Evolutionary conservation across 441 rosid genomes (phyloP).

Genomic region (Populus hybrid): DNA sequence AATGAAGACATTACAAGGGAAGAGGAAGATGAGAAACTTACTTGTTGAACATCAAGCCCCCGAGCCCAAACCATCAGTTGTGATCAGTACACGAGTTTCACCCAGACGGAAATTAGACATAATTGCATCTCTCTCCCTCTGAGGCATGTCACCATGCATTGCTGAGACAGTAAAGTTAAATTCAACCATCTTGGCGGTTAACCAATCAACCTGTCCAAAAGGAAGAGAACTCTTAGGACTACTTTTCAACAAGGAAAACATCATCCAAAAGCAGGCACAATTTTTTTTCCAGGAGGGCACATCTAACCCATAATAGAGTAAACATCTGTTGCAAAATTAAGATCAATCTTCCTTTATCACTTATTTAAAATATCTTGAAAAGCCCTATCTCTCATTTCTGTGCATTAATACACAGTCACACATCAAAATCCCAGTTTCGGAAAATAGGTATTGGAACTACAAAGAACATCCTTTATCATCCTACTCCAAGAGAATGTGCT

Average conservation of each 20-base stretch:
- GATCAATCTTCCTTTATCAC: not conserved
- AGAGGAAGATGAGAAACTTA: conserved; percentile 20
- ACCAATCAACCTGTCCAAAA: conserved; percentile 83
- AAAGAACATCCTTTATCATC: too few species aligned
- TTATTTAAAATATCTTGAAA: too few species aligned
- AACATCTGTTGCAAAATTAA: not conserved
- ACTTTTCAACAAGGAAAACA: not conserved
- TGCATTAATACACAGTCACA: too few species aligned
- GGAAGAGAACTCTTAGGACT: not conserved
- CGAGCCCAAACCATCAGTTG: conserved; percentile 99
- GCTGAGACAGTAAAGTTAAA: conserved; percentile 87
- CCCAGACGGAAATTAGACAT: conserved; percentile 78
- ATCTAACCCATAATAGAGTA: not conserved
- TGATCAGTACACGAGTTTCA: conserved; percentile 84
- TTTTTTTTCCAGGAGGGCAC: not conserved
- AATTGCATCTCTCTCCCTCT: conserved; percentile 87
- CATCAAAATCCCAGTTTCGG: too few species aligned
- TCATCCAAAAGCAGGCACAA: not conserved
- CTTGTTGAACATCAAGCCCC: conserved; percentile 97
- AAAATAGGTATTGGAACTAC: too few species aligned
- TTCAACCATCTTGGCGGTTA: conserved; percentile 89
- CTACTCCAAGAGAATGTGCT: too few species aligned
- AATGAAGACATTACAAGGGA: not conserved
- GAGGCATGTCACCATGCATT: conserved; percentile 99
- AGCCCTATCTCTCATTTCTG: too few species aligned